These are phyloP conservation scores for Ophiocordyceps camponoti-leonardi DNA, from an alignment of 2,329 filamentous ascomycete species.

Conservation along the genomic window DNA sequence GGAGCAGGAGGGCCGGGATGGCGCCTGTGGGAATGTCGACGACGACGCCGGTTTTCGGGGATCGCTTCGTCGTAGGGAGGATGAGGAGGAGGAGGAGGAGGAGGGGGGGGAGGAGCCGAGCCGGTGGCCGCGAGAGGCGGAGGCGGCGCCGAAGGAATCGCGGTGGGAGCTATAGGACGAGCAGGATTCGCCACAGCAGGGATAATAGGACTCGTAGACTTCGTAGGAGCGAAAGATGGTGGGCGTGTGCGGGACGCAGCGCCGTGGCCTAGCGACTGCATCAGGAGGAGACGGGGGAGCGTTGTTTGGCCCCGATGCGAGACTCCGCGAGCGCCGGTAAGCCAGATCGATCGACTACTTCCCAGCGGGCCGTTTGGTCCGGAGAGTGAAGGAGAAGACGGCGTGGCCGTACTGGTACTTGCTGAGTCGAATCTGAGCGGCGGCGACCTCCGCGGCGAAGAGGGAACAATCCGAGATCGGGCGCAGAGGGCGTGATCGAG, in stretches of 20 bases:
- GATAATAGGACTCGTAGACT: not conserved
- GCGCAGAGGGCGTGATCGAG: slow-evolving; percentile 10
- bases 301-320: not conserved
- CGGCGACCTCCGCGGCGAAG: not conserved
- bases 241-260: slow-evolving; percentile 3
- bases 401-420: slow-evolving; percentile 1
- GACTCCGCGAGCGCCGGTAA: not conserved
- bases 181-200: not conserved
- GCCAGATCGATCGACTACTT: not conserved
- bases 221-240: slow-evolving; percentile 2
- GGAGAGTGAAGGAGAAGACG: not conserved
- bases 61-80: not conserved
- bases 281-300: slow-evolving; percentile 7
- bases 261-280: slow-evolving; percentile 10
- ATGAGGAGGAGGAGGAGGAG: too few relatives aligned
- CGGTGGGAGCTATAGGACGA: not conserved
- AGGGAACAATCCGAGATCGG: not conserved
- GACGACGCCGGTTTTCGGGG: not conserved
- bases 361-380: not conserved
- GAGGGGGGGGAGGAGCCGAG: not conserved
- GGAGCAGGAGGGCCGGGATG: slow-evolving; percentile 1
- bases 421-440: not conserved
- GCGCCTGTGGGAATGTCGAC: slow-evolving; percentile 3
- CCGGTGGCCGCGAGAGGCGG: not conserved
- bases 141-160: slow-evolving; percentile 1